Conservation (phyloP, 352 stramenopile species). For the Phytophthora sansomeana region DNA sequence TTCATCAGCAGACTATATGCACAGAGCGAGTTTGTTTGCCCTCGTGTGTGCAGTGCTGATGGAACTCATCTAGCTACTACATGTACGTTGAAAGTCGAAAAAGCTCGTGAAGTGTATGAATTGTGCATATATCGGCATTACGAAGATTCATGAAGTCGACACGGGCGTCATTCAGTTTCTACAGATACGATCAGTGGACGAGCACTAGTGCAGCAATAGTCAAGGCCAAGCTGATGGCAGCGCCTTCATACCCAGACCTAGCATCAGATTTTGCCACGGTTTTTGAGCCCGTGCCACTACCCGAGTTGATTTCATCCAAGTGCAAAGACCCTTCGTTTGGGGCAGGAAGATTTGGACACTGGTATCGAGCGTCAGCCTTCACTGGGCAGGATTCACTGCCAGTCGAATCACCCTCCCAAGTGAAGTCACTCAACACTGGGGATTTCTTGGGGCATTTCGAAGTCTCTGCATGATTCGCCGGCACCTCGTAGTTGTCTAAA, state of each 20-base stretch:
- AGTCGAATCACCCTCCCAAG: constrained; percentile 36
- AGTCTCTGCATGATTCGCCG: constrained; percentile 23
- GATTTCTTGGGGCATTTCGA: constrained; percentile 28
- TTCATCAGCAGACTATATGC: not conserved
- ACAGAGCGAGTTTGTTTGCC: too few relatives aligned
- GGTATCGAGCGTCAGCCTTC: constrained; percentile 26
- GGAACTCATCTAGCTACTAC: too few relatives aligned
- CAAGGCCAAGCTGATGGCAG: constrained; percentile 6
- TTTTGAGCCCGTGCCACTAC: not conserved
- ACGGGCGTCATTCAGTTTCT: too few relatives aligned
- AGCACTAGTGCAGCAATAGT: constrained; percentile 10
- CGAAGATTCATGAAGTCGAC: not conserved
- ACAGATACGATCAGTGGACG: not conserved
- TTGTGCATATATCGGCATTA: not conserved
- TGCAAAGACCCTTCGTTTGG: constrained; percentile 18
- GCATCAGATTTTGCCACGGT: constrained; percentile 11
- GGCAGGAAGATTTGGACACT: constrained; percentile 44
- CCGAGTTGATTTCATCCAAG: constrained; percentile 24
- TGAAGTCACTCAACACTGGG: constrained; percentile 26
- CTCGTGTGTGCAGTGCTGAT: not conserved
- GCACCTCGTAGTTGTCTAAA: constrained; percentile 31
- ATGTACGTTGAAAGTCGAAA: too few relatives aligned
- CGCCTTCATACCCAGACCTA: not conserved
- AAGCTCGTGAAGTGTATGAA: too few relatives aligned
- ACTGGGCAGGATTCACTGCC: constrained; percentile 35